Evolutionary conservation across 306 rosid genomes (phyloP), one percentile per base, ranked within the genome.

Genomic region (Prunus salicina): DNA sequence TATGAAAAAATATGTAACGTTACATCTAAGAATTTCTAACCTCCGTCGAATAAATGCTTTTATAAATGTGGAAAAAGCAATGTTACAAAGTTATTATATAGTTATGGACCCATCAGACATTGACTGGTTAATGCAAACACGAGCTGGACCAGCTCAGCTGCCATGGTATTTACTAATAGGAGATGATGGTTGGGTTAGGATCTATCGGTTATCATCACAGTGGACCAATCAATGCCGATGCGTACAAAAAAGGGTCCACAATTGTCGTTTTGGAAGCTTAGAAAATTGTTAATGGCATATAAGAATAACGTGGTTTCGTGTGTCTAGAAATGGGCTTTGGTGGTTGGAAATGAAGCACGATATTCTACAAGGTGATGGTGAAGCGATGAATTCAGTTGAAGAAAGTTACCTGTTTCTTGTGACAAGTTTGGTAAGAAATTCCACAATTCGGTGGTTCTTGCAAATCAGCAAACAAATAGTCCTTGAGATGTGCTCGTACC

Each of bases 401-500:
- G 43, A 16, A 34, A 61, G 8, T 81, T 65, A 96, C 99, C 96
- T 96, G 89, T 96, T 92, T 84, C 94, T 79, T 11, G 98, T 87
- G 77, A 96, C 2, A 50, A 92, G 84, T 86, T 84, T 91, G 88
- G 95, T 67, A 53, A 92, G 87, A 85, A 88, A 96, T 75, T 92
- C 91, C 86, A 96, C 84, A 6, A 89, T 22, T 7, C 98, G 96
- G 76, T 96, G 99, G 81, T 96, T 92, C 86, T 89, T 96, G 89
- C 97, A 92, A 14, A 96, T 88, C 47, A 96, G 78, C 38, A 96
- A 84, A 82, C 99, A 96, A 74, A 91, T 78, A 5, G 96, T 79
- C 58, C 99, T 32, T 12, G 93, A 84, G 60, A 96, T 96, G 67
- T 96, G 99, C 78, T 96, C 99, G 34, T 96, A 96, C 97, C 97